Conservation (phyloP, 176 grass and related monocot genomes). For the Aechmea fasciata region DNA sequence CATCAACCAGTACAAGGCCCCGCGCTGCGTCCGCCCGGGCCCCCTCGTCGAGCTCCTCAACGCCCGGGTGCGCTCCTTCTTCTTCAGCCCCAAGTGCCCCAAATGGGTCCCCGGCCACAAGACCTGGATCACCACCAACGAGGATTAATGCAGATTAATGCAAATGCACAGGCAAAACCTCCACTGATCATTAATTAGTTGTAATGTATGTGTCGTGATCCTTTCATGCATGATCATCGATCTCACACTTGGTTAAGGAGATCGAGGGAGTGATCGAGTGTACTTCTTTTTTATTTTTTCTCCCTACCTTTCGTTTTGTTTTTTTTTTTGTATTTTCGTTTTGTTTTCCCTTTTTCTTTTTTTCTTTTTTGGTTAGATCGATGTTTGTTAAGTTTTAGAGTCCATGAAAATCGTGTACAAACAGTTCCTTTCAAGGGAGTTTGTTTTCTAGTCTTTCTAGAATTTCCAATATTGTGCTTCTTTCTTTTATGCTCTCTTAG, state of each 20-base stretch:
- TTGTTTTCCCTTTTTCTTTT: conserved; percentile 7
- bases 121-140: conserved; percentile 45
- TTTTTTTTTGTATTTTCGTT: neutral
- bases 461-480: conserved; percentile 3
- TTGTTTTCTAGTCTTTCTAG: conserved; percentile 11
- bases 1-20: conserved; percentile 99
- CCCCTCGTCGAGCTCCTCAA: conserved; percentile 78
- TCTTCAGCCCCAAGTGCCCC: conserved; percentile 85
- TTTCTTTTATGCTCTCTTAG: conserved; percentile 10
- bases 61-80: conserved; percentile 42
- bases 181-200: conserved; percentile 1
- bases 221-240: neutral
- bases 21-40: conserved; percentile 72
- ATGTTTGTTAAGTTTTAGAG: conserved; percentile 19
- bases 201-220: neutral
- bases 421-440: conserved; percentile 25
- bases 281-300: neutral
- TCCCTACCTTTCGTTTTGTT: neutral
- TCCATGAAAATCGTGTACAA: conserved; percentile 23
- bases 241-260: neutral
- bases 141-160: neutral
- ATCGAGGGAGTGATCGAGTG: neutral
- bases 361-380: conserved; percentile 8
- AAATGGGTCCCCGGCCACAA: conserved; percentile 79
- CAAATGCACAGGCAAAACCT: neutral